Base-by-base conservation (phyloP, 106 monocot species). In the Cymbidium sinense region DNA sequence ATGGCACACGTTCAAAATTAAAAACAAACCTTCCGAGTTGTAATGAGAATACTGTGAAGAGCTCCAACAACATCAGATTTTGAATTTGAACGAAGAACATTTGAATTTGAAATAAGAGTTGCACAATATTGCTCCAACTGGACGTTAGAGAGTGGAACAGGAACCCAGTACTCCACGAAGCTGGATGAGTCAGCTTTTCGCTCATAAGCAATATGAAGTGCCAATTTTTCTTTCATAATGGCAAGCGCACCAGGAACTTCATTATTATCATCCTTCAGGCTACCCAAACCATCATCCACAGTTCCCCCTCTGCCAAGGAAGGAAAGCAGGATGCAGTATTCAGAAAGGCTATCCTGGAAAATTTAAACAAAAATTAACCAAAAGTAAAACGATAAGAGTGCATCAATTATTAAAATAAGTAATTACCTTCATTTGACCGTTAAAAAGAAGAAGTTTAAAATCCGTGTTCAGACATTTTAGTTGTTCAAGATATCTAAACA, bases 81-180 rank as follows among this genome's bases (percentile, higher is more conserved):
- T 62, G 87, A 83, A 74, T 25, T 82, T 58, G 92, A 90, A 36
- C 87, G 81, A 82, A 99, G 92, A 70, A 79, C 54, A 47, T 29
- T 76, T 20, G 87, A 86, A 58, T 85, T 89, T 54, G 94, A 95
- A 76, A 87, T 37, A 74, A 99, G 36, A 28, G 72, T 85, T 28
- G 81, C 77, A 85, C 94, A 92, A 76, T 92, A 94, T 65, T 91
- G 79, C 75, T 99, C 98, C 77, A 99, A 87, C 43, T 99, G 98
- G 81, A 99, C 84, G 75, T 81, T 88, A 12, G 94, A 95, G 52
- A 99, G 86, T 21, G 70, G 73, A 81, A 90, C 98, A 86, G 98
- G 98, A 78, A 99, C 98, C 90, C 92, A 99, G 70, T 86, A 99
- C 81, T 99, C 98, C 70, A 81, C n/a, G 81, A 90, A 88, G 47